These are phyloP conservation scores for Endoconidiophora laricicola DNA, from an alignment of 2,329 filamentous ascomycete genomes.

Conservation along the genomic window DNA sequence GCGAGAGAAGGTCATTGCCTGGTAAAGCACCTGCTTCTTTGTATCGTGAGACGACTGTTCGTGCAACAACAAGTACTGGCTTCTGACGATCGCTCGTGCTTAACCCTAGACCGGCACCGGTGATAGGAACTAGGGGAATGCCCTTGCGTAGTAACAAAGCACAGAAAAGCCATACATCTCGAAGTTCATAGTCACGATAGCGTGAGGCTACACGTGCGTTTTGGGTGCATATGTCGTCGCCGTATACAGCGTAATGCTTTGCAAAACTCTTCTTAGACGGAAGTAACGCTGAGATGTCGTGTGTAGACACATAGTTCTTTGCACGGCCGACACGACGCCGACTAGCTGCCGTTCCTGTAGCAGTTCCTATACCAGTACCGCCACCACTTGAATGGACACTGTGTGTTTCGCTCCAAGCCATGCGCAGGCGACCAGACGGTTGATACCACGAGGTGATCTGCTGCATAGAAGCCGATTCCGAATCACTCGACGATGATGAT, in stretches of 20 bases:
- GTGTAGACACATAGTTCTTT: conserved; percentile 48
- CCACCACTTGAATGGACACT: conserved; percentile 43
- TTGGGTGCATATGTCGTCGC: conserved; percentile 64
- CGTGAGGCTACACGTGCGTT: conserved; percentile 66
- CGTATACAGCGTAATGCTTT: conserved; percentile 66
- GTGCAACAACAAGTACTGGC: conserved; percentile 48
- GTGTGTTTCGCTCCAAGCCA: conserved; percentile 39
- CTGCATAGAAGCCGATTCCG: conserved; percentile 45
- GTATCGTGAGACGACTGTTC: conserved; percentile 34
- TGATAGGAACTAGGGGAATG: conserved; percentile 51
- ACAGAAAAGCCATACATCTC: conserved; percentile 70
- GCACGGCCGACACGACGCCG: conserved; percentile 25
- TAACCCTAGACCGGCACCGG: conserved; percentile 22
- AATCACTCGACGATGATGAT: conserved; percentile 38
- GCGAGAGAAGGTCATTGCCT: background rate
- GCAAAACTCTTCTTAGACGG: conserved; percentile 67
- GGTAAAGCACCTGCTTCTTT: background rate
- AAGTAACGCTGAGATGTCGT: conserved; percentile 52
- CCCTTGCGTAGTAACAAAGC: conserved; percentile 62
- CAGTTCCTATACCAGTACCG: conserved; percentile 33
- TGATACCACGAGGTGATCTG: conserved; percentile 41
- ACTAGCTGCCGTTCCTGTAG: conserved; percentile 24
- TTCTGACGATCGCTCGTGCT: background rate
- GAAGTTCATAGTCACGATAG: conserved; percentile 46
- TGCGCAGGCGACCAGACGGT: conserved; percentile 33